Evolutionary conservation across 768 basidiomycete species (phyloP).

Genomic region (Mrakia gelida): DNA sequence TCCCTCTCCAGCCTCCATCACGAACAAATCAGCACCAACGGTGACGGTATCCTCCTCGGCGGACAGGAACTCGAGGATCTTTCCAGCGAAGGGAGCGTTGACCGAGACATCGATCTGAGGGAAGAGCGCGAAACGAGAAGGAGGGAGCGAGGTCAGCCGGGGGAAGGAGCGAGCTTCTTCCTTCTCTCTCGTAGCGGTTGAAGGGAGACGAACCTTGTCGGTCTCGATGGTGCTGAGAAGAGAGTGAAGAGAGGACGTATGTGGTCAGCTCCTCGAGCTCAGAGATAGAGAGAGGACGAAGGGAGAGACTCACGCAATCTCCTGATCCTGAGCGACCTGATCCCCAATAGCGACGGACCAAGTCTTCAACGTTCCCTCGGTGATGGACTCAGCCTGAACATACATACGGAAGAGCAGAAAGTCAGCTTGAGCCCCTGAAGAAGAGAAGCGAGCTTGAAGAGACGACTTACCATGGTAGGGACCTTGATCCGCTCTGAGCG

Average conservation of each 20-base stretch:
- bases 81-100: conserved; percentile 84
- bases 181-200: neutral
- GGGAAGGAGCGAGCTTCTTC: neutral
- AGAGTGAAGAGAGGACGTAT: neutral
- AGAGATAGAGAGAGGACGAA: neutral
- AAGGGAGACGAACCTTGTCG: conserved; percentile 68
- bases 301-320: conserved; percentile 57
- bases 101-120: conserved; percentile 91
- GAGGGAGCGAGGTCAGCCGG: neutral
- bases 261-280: neutral
- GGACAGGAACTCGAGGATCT: conserved; percentile 77
- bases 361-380: conserved; percentile 90
- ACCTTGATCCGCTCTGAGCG: conserved; percentile 31
- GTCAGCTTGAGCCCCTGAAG: conserved; percentile 12
- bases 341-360: conserved; percentile 95
- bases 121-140: neutral
- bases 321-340: conserved; percentile 83
- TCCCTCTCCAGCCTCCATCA: conserved; percentile 75
- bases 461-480: conserved; percentile 21
- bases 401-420: neutral
- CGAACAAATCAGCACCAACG: conserved; percentile 90
- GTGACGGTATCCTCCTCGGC: conserved; percentile 89
- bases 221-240: conserved; percentile 74
- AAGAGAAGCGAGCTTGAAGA: no score
- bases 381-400: conserved; percentile 74